Conservation (phyloP, 1,284 basidiomycete species). For the Ganoderma lingzhi region DNA sequence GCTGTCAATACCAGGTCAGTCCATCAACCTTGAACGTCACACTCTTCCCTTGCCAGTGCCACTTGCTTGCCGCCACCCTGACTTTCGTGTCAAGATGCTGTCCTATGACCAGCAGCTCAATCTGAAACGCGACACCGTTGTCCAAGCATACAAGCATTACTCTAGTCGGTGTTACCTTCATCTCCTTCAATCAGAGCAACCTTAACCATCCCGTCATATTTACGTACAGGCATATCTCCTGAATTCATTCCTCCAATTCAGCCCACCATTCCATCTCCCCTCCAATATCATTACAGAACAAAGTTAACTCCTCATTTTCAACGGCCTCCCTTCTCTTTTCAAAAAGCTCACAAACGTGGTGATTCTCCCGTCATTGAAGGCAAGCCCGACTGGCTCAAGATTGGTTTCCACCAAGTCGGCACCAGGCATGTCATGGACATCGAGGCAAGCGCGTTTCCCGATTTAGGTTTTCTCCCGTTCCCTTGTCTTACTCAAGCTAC, state of each 20-base stretch:
- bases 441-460: constrained; percentile 66
- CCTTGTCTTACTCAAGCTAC: neutral
- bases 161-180: constrained; percentile 56
- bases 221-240: constrained; percentile 58
- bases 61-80: neutral
- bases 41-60: neutral
- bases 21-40: neutral
- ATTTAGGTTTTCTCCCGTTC: neutral
- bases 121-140: constrained; percentile 89
- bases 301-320: constrained; percentile 99
- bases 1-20: constrained; percentile 79
- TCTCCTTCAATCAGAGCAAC: neutral
- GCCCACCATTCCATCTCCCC: constrained; percentile 86
- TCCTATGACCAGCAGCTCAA: constrained; percentile 88
- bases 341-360: constrained; percentile 42
- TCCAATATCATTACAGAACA: constrained; percentile 93
- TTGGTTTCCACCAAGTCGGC: constrained; percentile 92
- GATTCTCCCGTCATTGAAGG: constrained; percentile 34
- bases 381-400: constrained; percentile 74
- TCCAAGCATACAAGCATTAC: constrained; percentile 86
- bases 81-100: constrained; percentile 69
- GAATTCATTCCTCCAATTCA: constrained; percentile 72
- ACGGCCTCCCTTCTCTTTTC: constrained; percentile 67
- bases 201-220: neutral
- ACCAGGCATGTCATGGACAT: constrained; percentile 89